Evolutionary conservation across 2,329 filamentous ascomycete genomes (phyloP), one percentile per base, ranked within the genome.

Genomic region (Claviceps sp.): DNA sequence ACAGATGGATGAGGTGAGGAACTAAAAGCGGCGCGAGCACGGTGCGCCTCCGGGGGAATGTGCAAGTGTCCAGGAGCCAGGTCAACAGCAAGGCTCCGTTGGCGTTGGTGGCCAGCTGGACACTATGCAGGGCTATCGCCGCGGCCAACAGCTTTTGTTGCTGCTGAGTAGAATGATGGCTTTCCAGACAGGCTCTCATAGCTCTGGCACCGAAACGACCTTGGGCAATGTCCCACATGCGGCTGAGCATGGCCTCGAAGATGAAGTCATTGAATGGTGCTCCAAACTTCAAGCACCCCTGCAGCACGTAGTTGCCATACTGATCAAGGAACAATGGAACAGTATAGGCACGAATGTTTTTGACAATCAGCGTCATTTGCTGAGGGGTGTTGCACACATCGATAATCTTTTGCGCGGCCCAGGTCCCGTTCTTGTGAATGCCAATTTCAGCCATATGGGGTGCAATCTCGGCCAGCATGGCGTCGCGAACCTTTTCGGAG

Each of bases 361-460:
- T 82, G 30, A 93, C 85, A 62, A 98, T 91, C 70, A 88, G 73
- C 47, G 75, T 72, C 83, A 93, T 91, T 70, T 97, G 90, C 42
- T 75, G 72, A 5, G 85, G 82, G 1, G 86, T 88, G 70, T 93
- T 88, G 66, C 89, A 91, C 6, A 95, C 88, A 62, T 97, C 91
- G 59, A 98, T 97, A 62, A 98, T 97, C 77, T 97, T 98, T 70
- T 98, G 93, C 1, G 93, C 93, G 51, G 93, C 93, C 93, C 93
- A 98, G 1, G 93, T 98, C 56, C 93, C 93, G 62, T 98, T 98
- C 79, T 98, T 98, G 77, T 98, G 93, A 7, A 96, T 84, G 61
- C 93, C 93, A 69, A 97, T 96, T 69, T 97, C 90, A 26, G 91
- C 89, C 65, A 97, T 79, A 64, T 96, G 90, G 53, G 91, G 90